Percentiles rank a stretch among this genome's conserved stretches.
phyloP scores from a whole-genome alignment of 371 early-diverging fungal genomes.

The Mucor racemosus region DNA sequence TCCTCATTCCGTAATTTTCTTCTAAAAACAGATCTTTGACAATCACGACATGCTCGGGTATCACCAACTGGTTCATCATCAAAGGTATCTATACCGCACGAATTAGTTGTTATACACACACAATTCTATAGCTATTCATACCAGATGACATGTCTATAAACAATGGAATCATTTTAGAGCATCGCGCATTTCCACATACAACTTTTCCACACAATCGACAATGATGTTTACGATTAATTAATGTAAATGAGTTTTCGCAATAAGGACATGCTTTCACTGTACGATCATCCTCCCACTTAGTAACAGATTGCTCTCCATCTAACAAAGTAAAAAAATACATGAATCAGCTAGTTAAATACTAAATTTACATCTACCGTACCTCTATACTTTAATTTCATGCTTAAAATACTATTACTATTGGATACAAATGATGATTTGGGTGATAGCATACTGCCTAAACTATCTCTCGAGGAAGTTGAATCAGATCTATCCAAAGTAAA shows the following conservation, averaged over 20 bases:
- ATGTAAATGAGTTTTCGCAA: constrained; percentile 50
- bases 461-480: constrained; percentile 47
- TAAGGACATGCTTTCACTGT: constrained; percentile 56
- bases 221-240: constrained; percentile 76
- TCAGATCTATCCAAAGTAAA: constrained; percentile 35
- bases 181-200: constrained; percentile 65
- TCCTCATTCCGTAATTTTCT: constrained; percentile 55
- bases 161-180: constrained; percentile 65
- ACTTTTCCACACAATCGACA: constrained; percentile 82
- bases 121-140: constrained; percentile 21
- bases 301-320: constrained; percentile 68
- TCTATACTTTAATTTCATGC: constrained; percentile 54
- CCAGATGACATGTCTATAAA: constrained; percentile 61
- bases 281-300: constrained; percentile 70
- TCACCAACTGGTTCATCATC: constrained; percentile 64
- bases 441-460: constrained; percentile 40
- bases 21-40: constrained; percentile 60
- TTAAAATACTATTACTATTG: constrained; percentile 48
- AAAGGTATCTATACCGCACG: constrained; percentile 31
- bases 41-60: constrained; percentile 66
- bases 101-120: neutral
- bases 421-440: constrained; percentile 42
- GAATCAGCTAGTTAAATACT: neutral
- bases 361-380: constrained; percentile 24
- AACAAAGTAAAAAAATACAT: neutral